A percentile compares a stretch with the other conserved stretches of the same genome.
These are phyloP conservation scores for Ceratonia siliqua DNA, from an alignment of 306 rosid genomes.

Conservation along the genomic window DNA sequence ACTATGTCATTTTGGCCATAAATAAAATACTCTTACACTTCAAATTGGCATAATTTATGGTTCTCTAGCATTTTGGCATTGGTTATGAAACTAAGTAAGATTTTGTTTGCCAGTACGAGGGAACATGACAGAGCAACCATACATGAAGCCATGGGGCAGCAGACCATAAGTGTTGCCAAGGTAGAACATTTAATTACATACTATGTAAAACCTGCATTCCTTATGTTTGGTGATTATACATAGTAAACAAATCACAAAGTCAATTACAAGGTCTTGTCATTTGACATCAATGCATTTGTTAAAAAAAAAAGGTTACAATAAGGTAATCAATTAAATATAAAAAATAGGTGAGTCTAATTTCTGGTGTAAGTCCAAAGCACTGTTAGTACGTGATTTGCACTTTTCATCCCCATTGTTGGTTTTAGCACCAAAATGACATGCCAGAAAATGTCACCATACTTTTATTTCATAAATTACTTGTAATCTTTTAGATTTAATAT, in stretches of 20 bases:
- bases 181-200: slow-evolving; percentile 44
- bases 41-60: no score
- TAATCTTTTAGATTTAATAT: no score
- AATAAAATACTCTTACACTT: no score
- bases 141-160: slow-evolving; percentile 99
- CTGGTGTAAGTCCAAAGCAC: no score
- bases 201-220: slow-evolving; percentile 6
- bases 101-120: slow-evolving; percentile 72
- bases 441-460: no score
- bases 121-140: slow-evolving; percentile 97
- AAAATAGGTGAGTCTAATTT: background rate
- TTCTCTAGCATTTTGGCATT: slow-evolving; percentile 32
- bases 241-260: background rate
- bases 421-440: no score
- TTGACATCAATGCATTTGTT: background rate
- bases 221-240: background rate
- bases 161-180: slow-evolving; percentile 98
- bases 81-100: slow-evolving; percentile 26
- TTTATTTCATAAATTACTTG: no score
- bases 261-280: background rate
- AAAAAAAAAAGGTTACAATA: no score
- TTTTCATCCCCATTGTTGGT: no score
- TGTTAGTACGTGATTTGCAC: no score
- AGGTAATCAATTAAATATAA: background rate
- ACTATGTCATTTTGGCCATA: no score